phyloP scores from a whole-genome alignment of 441 rosid species.

The Euphorbia schlechtendalii region DNA sequence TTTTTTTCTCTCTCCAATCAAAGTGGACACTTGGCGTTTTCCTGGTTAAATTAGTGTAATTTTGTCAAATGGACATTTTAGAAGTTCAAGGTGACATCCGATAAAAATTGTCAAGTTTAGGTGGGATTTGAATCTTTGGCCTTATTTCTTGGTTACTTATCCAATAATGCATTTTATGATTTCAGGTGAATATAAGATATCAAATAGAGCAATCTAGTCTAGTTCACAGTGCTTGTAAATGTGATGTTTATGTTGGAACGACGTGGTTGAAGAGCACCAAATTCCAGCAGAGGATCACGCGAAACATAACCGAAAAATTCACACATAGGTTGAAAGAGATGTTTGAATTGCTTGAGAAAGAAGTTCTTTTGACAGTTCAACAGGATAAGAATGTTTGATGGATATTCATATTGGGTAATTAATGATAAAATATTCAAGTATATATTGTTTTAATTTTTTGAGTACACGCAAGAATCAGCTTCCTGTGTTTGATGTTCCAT shows the following conservation, averaged over 20 bases:
- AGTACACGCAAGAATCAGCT: background rate
- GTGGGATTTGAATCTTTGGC: too few species aligned
- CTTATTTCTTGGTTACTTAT: background rate
- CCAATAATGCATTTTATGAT: background rate
- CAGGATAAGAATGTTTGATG: background rate
- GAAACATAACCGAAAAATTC: slow-evolving; percentile 55
- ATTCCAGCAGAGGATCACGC: slow-evolving; percentile 62
- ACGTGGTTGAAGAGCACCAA: slow-evolving; percentile 65
- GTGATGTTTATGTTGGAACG: slow-evolving; percentile 46
- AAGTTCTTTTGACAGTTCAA: slow-evolving; percentile 28
- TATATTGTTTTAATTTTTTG: background rate
- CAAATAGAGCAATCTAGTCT: slow-evolving; percentile 40
- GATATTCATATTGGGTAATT: background rate
- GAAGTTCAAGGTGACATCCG: too few species aligned
- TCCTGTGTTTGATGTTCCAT: background rate
- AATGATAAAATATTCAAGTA: background rate
- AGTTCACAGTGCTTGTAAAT: slow-evolving; percentile 47
- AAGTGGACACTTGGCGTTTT: too few species aligned
- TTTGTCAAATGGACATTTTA: too few species aligned
- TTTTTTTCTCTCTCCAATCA: too few species aligned
- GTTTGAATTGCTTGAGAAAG: slow-evolving; percentile 50
- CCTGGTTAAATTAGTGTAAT: too few species aligned
- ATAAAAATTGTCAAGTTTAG: too few species aligned
- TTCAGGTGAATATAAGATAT: slow-evolving; percentile 54
- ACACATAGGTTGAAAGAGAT: slow-evolving; percentile 44